Percentiles rank a stretch among this genome's conserved stretches.
Conservation (phyloP, 495 filamentous ascomycete genomes). For the Xylaria nigripes region DNA sequence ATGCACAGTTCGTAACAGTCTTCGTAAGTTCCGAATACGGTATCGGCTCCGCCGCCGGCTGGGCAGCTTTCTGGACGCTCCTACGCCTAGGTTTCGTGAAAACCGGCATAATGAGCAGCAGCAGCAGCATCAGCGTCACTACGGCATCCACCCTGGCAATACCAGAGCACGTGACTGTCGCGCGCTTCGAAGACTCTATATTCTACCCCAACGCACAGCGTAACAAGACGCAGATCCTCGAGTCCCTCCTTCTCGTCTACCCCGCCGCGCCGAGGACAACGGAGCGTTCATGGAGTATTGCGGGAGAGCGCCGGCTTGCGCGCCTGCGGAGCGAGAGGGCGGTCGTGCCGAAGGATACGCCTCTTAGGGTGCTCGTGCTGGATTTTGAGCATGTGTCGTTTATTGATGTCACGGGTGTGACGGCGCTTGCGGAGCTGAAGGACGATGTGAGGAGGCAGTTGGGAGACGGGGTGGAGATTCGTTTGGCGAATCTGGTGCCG, state of each 20-base stretch:
- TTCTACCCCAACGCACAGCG: conserved; percentile 45
- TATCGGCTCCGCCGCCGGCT: conserved; percentile 39
- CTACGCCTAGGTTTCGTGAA: conserved; percentile 37
- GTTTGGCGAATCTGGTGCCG: conserved; percentile 23
- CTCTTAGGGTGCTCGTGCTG: conserved; percentile 21
- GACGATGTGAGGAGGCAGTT: conserved; percentile 21
- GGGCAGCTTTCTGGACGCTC: conserved; percentile 38
- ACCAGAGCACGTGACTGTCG: conserved; percentile 32
- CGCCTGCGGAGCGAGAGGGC: conserved; percentile 20
- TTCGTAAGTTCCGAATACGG: conserved; percentile 43
- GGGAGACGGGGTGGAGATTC: conserved; percentile 21
- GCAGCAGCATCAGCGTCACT: neutral
- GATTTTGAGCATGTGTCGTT: conserved; percentile 26
- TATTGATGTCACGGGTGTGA: conserved; percentile 27
- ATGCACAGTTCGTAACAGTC: conserved; percentile 35
- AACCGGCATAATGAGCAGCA: conserved; percentile 14
- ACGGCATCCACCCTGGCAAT: conserved; percentile 9
- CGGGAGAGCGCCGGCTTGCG: conserved; percentile 26
- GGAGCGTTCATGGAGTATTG: conserved; percentile 42
- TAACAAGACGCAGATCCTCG: conserved; percentile 31
- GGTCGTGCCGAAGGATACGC: conserved; percentile 20
- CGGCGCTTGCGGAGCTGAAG: conserved; percentile 25
- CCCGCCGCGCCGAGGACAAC: conserved; percentile 27
- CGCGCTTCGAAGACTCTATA: conserved; percentile 35
- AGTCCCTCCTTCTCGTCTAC: conserved; percentile 34